Evolutionary conservation across 108 stramenopile genomes (phyloP).

Genomic region (Fistulifera pelliculosa): DNA sequence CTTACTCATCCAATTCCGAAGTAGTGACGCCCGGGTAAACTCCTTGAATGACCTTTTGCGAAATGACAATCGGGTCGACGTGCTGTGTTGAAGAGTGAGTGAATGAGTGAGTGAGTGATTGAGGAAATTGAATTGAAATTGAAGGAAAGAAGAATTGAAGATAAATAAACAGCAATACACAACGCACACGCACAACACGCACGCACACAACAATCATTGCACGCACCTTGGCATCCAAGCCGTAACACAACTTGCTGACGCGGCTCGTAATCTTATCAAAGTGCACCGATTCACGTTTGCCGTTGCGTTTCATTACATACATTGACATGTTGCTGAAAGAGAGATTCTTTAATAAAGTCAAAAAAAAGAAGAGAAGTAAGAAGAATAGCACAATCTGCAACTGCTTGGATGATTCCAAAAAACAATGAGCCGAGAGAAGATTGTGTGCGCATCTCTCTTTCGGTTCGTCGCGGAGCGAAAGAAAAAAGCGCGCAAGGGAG

Average conservation of each 20-base stretch:
- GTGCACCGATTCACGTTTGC: slow-evolving; percentile 84
- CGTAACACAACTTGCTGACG: slow-evolving; percentile 93
- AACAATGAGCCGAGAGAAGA: no score
- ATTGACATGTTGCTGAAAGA: slow-evolving; percentile 5
- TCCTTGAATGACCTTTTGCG: slow-evolving; percentile 98
- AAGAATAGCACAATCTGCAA: no score
- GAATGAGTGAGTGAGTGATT: neutral
- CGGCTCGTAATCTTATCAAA: slow-evolving; percentile 99
- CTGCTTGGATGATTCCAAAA: no score
- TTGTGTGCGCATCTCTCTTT: no score
- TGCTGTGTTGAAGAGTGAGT: slow-evolving; percentile 32
- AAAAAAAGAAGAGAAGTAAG: no score
- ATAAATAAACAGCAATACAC: neutral
- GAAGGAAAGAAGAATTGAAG: no score
- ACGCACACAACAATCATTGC: neutral
- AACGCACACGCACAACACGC: neutral
- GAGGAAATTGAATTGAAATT: neutral
- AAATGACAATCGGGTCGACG: slow-evolving; percentile 85
- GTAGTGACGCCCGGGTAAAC: slow-evolving; percentile 98
- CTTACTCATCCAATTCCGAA: slow-evolving; percentile 91
- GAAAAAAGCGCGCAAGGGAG: no score
- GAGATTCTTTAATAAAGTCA: no score
- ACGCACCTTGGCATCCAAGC: slow-evolving; percentile 86
- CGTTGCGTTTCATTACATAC: slow-evolving; percentile 95
- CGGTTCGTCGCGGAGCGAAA: no score